phyloP scores from a whole-genome alignment of 306 rosid genomes.

The Glycine tomentella region DNA sequence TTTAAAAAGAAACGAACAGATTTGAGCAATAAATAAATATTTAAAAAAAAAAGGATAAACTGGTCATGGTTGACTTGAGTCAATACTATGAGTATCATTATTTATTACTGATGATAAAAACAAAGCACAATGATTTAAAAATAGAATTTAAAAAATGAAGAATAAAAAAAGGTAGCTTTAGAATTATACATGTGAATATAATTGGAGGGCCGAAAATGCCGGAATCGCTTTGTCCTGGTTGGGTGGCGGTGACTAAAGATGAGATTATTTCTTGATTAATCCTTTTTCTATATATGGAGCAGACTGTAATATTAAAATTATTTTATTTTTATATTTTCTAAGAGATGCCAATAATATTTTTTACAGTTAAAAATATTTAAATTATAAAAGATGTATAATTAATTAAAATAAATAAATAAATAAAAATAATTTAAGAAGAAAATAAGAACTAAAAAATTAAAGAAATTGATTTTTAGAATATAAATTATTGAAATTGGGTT shows the following conservation, averaged over 20 bases:
- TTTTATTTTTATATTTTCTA: background rate
- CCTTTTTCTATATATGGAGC: background rate
- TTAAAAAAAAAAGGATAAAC: too few relatives aligned
- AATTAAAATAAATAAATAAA: too few relatives aligned
- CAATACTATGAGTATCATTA: background rate
- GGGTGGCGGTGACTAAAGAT: conserved; percentile 30
- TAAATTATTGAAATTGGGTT: too few relatives aligned
- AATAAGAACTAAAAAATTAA: too few relatives aligned
- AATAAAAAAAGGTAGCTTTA: background rate
- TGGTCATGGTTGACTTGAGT: too few relatives aligned
- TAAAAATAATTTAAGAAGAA: too few relatives aligned
- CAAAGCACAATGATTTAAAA: background rate
- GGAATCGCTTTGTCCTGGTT: conserved; percentile 48
- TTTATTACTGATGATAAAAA: background rate
- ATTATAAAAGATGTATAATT: too few relatives aligned
- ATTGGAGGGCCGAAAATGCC: conserved; percentile 42
- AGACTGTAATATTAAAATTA: background rate
- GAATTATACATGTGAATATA: conserved; percentile 42
- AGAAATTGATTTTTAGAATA: too few relatives aligned
- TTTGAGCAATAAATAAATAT: background rate
- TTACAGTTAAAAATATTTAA: too few relatives aligned
- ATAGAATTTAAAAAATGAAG: background rate
- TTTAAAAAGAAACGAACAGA: background rate
- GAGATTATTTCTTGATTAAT: background rate
- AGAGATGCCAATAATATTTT: too few relatives aligned